These are phyloP conservation scores for Dillenia suffruticosa DNA, from an alignment of 164 flowering plant genomes.

Conservation along the genomic window DNA sequence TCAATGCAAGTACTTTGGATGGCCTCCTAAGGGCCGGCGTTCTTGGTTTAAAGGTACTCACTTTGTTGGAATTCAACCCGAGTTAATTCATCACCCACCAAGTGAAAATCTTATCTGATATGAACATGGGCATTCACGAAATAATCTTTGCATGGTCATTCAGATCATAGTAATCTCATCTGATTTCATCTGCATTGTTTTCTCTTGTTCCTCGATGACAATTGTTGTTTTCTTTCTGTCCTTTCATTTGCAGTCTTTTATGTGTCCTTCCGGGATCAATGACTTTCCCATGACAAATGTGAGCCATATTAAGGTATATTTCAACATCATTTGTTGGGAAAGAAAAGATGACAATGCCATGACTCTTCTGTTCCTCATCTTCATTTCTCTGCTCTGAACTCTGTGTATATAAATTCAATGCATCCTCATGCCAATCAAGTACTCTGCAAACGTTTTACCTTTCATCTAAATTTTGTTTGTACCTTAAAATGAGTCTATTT, in stretches of 20 bases:
- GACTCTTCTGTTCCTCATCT: neutral
- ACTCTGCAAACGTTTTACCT: neutral
- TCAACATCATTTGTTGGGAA: neutral
- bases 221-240: slow-evolving; percentile 7
- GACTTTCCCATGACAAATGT: slow-evolving; percentile 96
- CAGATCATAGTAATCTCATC: too few species aligned
- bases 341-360: too few species aligned
- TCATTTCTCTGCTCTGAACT: neutral
- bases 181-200: too few species aligned
- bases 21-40: slow-evolving; percentile 79
- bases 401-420: neutral
- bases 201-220: neutral
- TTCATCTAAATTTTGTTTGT: neutral
- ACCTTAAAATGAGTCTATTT: neutral
- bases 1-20: slow-evolving; percentile 63
- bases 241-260: slow-evolving; percentile 71
- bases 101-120: too few species aligned
- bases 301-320: slow-evolving; percentile 84
- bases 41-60: slow-evolving; percentile 88
- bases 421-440: neutral
- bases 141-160: too few species aligned
- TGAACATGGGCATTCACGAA: too few species aligned
- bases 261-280: slow-evolving; percentile 99
- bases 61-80: too few species aligned
- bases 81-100: too few species aligned